A percentile compares a stretch with the other conserved stretches of the same genome.
phyloP scores from a whole-genome alignment of 306 rosid genomes.

The Pyrus communis region DNA sequence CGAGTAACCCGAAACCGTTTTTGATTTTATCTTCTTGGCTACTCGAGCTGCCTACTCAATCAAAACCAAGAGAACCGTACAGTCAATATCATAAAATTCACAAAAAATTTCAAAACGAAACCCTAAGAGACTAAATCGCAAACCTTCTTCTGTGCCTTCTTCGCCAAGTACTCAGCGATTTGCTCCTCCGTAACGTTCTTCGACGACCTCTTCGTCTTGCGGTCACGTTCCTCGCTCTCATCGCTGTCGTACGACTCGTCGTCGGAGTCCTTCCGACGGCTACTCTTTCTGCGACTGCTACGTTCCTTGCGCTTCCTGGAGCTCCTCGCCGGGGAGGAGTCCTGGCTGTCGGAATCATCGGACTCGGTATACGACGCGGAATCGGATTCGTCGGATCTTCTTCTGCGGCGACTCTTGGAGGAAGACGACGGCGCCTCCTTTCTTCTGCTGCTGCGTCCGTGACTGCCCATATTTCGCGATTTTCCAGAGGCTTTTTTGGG shows the following conservation, averaged over 20 bases:
- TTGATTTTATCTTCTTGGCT: conserved; percentile 64
- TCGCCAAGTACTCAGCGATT: conserved; percentile 63
- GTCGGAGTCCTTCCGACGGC: conserved; percentile 37
- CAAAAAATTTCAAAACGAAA: background rate
- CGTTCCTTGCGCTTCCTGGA: conserved; percentile 29
- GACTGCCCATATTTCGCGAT: conserved; percentile 12
- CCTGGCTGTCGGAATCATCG: conserved; percentile 28
- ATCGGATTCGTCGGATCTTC: conserved; percentile 34
- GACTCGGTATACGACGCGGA: conserved; percentile 30
- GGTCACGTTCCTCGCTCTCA: conserved; percentile 29
- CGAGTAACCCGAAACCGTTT: conserved; percentile 72
- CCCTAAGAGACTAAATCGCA: background rate
- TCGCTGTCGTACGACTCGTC: conserved; percentile 31
- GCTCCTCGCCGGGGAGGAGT: conserved; percentile 25
- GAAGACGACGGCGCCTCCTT: conserved; percentile 22
- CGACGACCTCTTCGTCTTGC: conserved; percentile 42
- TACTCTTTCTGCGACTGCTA: conserved; percentile 14
- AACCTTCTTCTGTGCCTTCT: conserved; percentile 83
- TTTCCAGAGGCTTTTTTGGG: background rate
- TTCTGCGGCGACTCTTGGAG: conserved; percentile 32
- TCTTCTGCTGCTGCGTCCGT: conserved; percentile 29
- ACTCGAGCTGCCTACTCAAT: conserved; percentile 46
- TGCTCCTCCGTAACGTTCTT: conserved; percentile 56
- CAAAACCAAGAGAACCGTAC: background rate
- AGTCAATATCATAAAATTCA: background rate